Evolutionary conservation across 306 rosid species (phyloP).

Genomic region (Vigna radiata): DNA sequence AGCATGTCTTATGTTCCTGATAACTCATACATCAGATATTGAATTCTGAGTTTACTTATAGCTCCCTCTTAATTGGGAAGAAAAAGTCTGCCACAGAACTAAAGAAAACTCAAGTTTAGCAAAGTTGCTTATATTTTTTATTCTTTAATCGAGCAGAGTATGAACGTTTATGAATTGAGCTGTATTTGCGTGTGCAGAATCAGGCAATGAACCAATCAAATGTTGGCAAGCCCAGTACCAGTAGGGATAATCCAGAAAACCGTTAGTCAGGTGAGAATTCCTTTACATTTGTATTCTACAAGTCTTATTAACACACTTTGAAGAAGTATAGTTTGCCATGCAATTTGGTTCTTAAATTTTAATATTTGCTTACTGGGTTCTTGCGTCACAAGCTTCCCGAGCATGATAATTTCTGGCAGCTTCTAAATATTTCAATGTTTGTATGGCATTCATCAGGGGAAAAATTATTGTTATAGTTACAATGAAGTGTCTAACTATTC

Average conservation of each 20-base stretch:
- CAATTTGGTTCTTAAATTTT: conserved; percentile 6
- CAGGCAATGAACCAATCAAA: conserved; percentile 58
- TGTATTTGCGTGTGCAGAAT: conserved; percentile 53
- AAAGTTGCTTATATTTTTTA: not conserved
- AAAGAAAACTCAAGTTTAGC: not conserved
- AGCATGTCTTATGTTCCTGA: conserved; percentile 2
- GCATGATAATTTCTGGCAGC: conserved; percentile 2
- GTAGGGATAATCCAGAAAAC: conserved; percentile 56
- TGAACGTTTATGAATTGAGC: conserved; percentile 19
- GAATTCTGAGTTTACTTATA: conserved; percentile 12
- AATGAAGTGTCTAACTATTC: conserved; percentile 19
- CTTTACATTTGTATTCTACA: conserved; percentile 8
- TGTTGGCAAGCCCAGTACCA: conserved; percentile 55
- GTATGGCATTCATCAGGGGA: conserved; percentile 36
- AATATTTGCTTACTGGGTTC: conserved; percentile 7
- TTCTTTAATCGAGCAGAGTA: not conserved
- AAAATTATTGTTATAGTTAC: conserved; percentile 29
- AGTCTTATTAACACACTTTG: no score
- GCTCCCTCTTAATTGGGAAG: not conserved
- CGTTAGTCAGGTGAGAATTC: conserved; percentile 58
- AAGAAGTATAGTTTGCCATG: not conserved
- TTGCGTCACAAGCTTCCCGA: conserved; percentile 22
- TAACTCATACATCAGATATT: not conserved
- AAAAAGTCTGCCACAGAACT: not conserved
- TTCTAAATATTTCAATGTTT: conserved; percentile 19